Evolutionary conservation across 1,284 basidiomycete species (phyloP).

Genomic region (Cryptococcus neoformans): DNA sequence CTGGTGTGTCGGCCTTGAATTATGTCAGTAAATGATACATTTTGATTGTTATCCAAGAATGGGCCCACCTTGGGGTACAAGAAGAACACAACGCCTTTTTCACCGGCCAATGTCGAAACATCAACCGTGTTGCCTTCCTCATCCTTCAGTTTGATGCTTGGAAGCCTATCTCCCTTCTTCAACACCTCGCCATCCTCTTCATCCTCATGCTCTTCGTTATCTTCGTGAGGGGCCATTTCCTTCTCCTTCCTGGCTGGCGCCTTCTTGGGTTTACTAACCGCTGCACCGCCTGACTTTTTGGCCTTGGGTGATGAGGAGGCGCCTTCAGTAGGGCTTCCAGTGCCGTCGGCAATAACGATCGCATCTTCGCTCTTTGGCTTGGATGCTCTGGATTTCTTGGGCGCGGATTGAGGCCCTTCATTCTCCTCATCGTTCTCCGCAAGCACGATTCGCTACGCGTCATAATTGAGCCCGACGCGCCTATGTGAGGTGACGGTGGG

Average conservation of each 20-base stretch:
- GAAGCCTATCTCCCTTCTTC: constrained; percentile 72
- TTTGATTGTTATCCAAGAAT: too few species aligned
- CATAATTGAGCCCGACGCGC: too few species aligned
- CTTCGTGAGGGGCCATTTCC: constrained; percentile 29
- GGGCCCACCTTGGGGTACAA: constrained; percentile 53
- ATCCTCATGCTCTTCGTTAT: constrained; percentile 20
- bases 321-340: background rate
- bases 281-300: constrained; percentile 24
- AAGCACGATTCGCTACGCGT: background rate
- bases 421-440: constrained; percentile 2
- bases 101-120: constrained; percentile 47
- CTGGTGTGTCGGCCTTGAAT: constrained; percentile 56
- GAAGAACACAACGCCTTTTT: constrained; percentile 78
- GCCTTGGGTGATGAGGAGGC: constrained; percentile 7
- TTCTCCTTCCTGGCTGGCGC: constrained; percentile 31
- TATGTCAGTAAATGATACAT: background rate
- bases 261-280: constrained; percentile 19
- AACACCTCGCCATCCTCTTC: constrained; percentile 47
- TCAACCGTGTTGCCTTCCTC: constrained; percentile 49
- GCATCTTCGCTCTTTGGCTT: background rate
- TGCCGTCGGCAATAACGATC: background rate
- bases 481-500: background rate
- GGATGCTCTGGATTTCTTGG: constrained; percentile 20
- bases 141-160: constrained; percentile 70
- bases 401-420: background rate